Conservation (phyloP, 148 eudicot genomes). For the Cornus suecica region DNA sequence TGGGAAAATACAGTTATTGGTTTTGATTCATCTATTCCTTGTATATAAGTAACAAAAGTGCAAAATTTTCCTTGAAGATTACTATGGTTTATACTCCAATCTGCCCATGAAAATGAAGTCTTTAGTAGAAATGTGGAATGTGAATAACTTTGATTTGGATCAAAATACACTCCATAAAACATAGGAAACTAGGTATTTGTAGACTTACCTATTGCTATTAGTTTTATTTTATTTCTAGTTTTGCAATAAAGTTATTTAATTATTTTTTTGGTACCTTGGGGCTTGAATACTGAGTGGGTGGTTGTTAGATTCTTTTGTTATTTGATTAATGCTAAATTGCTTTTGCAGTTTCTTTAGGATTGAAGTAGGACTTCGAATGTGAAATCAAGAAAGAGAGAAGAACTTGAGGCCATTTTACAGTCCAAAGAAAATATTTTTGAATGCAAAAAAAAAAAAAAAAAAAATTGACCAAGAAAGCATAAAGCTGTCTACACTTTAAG, state of each 20-base stretch:
- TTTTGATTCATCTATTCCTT: conserved; percentile 10
- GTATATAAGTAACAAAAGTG: not conserved
- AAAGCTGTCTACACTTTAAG: not conserved
- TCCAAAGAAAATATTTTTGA: not conserved
- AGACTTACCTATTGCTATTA: no score
- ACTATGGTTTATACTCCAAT: not conserved
- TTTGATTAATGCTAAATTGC: not conserved
- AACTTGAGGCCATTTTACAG: conserved; percentile 1
- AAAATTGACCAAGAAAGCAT: not conserved
- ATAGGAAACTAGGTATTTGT: no score
- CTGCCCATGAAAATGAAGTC: not conserved
- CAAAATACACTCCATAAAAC: not conserved
- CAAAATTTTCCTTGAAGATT: not conserved
- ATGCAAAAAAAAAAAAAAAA: conserved; percentile 21
- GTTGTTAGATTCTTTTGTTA: no score
- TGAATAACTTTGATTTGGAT: not conserved
- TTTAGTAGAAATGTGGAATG: not conserved
- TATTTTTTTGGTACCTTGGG: not conserved
- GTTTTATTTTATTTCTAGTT: not conserved
- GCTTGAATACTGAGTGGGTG: no score
- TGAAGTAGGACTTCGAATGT: not conserved
- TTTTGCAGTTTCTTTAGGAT: not conserved
- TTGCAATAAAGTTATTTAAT: no score
- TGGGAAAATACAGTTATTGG: not conserved
- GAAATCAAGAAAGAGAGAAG: conserved; percentile 18